Conservation (phyloP, 345 rosid genomes). For the Camelina sativa region DNA sequence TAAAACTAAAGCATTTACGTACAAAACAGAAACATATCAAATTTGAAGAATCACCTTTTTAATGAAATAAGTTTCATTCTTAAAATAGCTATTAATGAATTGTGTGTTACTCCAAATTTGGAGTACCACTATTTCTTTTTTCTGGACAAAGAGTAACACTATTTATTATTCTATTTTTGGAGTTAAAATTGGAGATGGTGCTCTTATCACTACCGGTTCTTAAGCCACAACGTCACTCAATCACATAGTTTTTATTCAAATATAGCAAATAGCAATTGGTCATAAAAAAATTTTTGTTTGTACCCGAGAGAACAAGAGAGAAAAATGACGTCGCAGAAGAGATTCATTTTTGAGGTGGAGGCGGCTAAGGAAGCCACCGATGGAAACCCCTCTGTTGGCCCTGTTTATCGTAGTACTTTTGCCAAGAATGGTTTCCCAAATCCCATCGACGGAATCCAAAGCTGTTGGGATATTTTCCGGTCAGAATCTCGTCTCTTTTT, state of each 20-base stretch:
- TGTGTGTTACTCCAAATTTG: too few relatives aligned
- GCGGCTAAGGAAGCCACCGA: conserved; percentile 61
- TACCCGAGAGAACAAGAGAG: neutral
- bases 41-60: too few relatives aligned
- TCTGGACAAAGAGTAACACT: too few relatives aligned
- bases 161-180: too few relatives aligned
- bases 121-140: too few relatives aligned
- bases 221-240: neutral
- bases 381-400: conserved; percentile 81
- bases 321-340: conserved; percentile 49
- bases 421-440: conserved; percentile 84
- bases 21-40: too few relatives aligned
- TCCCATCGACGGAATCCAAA: conserved; percentile 70
- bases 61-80: too few relatives aligned
- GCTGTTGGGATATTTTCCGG: conserved; percentile 99
- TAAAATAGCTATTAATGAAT: too few relatives aligned
- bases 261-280: neutral
- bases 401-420: conserved; percentile 79
- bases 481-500: conserved; percentile 36
- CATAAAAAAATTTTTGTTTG: neutral
- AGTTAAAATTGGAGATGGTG: too few relatives aligned
- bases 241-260: neutral
- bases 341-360: conserved; percentile 75
- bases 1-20: too few relatives aligned
- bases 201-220: neutral